Base-by-base conservation (phyloP, 2,329 filamentous ascomycete genomes). In the Paracorniculantispora psalliotae region DNA sequence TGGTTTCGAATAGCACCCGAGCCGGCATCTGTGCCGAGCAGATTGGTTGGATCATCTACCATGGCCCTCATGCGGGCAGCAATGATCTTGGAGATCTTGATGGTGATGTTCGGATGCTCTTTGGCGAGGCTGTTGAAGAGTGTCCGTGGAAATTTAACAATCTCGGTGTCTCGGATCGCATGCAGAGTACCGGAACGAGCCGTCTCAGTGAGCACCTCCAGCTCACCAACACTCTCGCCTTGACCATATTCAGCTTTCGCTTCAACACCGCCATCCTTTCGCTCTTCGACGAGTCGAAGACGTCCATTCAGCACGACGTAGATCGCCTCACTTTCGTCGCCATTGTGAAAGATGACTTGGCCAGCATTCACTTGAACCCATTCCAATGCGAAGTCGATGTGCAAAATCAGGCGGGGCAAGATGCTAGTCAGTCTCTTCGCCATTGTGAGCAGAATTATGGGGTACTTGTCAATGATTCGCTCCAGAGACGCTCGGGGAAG, bases 71-170 rank as follows among this genome's bases (percentile, higher is more conserved):
- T 97, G 3, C 94, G 86, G 37, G 92, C 92, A 0, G 94, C 94
- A 67, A 99, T 97, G 65, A 99, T 94, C 73, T 97, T 99, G 1
- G 94, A 97, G 28, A 99, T 96, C 73, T 97, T 97, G 72, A 99
- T 97, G 0, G 94, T 97, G 68, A 99, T 99, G 46, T 92, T 96
- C 5, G 94, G 94, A 68, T 99, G 94, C 69, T 99, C 94, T 69
- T 96, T 89, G 0, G 94, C 94, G 56, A 99, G 83, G 69, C 94
- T 99, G 78, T 99, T 99, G 79, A 99, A 99, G 1, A 99, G 77
- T 0, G 91, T 96, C 60, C 93, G 90, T 1, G 94, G 94, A 61
- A 99, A 96, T 67, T 96, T 97, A 60, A 96, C 93, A 28, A 99
- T 77, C 70, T 99, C 94, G 0, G 94, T 97, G 64, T 97, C 94